Conservation (phyloP, 805 yeast species). For the Scheffersomyces stipitis region DNA sequence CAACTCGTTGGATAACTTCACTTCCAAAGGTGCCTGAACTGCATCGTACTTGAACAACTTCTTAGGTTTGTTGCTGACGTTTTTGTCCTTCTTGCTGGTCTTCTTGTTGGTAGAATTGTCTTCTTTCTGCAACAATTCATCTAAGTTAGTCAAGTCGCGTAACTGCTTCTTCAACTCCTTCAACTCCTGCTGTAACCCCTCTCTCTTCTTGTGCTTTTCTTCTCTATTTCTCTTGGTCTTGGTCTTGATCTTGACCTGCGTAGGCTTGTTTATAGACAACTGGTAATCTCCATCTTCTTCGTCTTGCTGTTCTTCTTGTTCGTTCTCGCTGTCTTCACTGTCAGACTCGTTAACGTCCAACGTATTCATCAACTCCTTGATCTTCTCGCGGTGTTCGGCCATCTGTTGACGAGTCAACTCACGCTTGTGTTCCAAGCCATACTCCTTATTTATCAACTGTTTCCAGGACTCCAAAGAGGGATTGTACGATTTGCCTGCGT, state of each 20-base stretch:
- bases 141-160: conserved; percentile 48
- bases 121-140: conserved; percentile 21
- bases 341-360: conserved; percentile 58
- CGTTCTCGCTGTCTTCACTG: conserved; percentile 37
- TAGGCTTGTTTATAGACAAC: conserved; percentile 74
- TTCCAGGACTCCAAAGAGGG: conserved; percentile 88
- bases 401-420: conserved; percentile 65
- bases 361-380: conserved; percentile 63
- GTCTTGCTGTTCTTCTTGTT: conserved; percentile 39
- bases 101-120: conserved; percentile 22
- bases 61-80: conserved; percentile 28
- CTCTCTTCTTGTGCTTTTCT: conserved; percentile 59
- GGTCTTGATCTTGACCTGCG: conserved; percentile 69
- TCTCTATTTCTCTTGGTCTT: conserved; percentile 72
- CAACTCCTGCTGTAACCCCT: conserved; percentile 54
- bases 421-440: conserved; percentile 57
- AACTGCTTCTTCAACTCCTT: conserved; percentile 62
- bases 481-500: conserved; percentile 90
- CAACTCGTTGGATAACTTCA: conserved; percentile 86
- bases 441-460: conserved; percentile 64
- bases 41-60: conserved; percentile 45
- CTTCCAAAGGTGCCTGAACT: conserved; percentile 53
- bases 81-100: conserved; percentile 28
- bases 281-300: conserved; percentile 35
- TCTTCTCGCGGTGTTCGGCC: conserved; percentile 61